Evolutionary conservation across 805 yeast genomes (phyloP), one percentile per base, ranked within the genome.

Genomic region (Kregervanrija pseudodelftensis): DNA sequence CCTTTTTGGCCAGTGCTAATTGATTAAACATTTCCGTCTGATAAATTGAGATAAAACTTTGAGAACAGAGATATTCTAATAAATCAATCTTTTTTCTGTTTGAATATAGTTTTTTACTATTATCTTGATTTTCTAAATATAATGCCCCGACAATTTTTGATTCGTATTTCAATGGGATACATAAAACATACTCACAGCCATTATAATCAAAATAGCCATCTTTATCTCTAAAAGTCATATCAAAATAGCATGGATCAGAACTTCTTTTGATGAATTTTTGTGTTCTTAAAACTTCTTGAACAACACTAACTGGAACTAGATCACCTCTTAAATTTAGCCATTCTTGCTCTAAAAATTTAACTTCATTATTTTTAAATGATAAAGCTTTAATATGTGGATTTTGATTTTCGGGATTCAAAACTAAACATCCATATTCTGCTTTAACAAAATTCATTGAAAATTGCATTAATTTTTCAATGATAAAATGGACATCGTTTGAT

Each of bases 21-120:
- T 73, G 74, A 10, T 63, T 54, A 52, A 73, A 75, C 13, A 76
- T 57, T 33, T 64, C 61, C 1, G 76, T 69, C 49, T 76, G 75
- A 31, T 68, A 70, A 17, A 76, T 58, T 2, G 80, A 70, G 14
- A 76, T 76, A 0, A 76, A 75, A 7, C 78, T 77, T 50, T 75
- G 80, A 0, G 76, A 67, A 46, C 77, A 70, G 36, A 76, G 58
- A 43, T 76, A 60, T 5, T 61, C 60, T 5, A 69, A 58, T 39
- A 74, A 54, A 43, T 70, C 73, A n/a, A 65, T 51, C 45, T 67
- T 67, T 8, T 22, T 22, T 7, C 28, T 22, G 10, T 58, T 54
- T 10, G 64, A 57, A 48, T 68, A 66, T 31, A 60, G 45, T n/a
- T 50, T 49, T n/a, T 30, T 30, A 15, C 34, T 49, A 48, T 37